Evolutionary conservation across 2,329 filamentous ascomycete genomes (phyloP).

Genomic region (Cladorrhinum sp.): DNA sequence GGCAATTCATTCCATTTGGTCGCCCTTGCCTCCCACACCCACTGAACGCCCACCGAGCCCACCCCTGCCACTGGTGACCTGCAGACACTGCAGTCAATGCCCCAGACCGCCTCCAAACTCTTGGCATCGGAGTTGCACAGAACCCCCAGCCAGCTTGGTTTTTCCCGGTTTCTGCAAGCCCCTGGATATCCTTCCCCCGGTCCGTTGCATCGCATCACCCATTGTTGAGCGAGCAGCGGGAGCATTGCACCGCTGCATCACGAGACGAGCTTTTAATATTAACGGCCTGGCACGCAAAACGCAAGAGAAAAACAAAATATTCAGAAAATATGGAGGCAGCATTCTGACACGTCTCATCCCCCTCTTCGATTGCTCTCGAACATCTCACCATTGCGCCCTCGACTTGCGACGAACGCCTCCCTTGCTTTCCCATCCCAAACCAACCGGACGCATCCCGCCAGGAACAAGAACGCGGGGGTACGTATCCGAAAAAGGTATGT

Average conservation of each 20-base stretch:
- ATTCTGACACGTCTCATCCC: neutral
- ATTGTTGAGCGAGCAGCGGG: neutral
- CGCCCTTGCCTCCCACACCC: constrained; percentile 15
- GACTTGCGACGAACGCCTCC: constrained; percentile 9
- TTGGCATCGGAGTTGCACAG: constrained; percentile 23
- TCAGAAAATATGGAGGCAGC: neutral
- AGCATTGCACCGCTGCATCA: neutral
- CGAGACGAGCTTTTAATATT: neutral
- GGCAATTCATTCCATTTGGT: constrained; percentile 20
- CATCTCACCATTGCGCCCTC: neutral
- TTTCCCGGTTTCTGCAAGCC: constrained; percentile 18
- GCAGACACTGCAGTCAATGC: constrained; percentile 18
- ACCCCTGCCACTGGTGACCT: constrained; percentile 18
- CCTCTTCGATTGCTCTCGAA: neutral
- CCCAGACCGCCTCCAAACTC: constrained; percentile 24
- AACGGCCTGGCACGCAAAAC: neutral
- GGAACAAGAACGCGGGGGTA: constrained; percentile 12
- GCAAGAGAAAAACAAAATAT: neutral
- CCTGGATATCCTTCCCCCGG: constrained; percentile 4
- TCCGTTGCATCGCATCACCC: neutral
- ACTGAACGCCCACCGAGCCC: constrained; percentile 2
- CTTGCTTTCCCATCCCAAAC: constrained; percentile 5
- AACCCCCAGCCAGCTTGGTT: constrained; percentile 15
- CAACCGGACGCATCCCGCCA: constrained; percentile 5
- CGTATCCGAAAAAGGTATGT: constrained; percentile 6